These are phyloP conservation scores for Podospora tetraspora DNA, from an alignment of 495 filamentous ascomycete genomes.

Conservation along the genomic window DNA sequence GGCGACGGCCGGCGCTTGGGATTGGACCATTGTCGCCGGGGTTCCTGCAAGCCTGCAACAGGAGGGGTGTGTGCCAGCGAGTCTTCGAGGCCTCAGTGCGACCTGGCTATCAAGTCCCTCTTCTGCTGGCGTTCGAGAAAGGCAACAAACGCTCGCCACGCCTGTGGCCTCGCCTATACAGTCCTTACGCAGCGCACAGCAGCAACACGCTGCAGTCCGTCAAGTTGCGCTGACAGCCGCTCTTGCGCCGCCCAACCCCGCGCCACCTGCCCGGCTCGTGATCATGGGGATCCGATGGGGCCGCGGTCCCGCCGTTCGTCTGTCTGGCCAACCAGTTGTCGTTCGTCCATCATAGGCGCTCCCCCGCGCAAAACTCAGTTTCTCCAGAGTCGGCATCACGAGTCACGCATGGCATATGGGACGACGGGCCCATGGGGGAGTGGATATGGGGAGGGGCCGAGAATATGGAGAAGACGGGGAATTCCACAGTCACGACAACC, in stretches of 20 bases:
- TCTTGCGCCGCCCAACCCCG: neutral
- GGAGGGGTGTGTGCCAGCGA: neutral
- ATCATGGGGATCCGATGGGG: constrained; percentile 4
- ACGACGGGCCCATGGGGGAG: neutral
- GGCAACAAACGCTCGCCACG: neutral
- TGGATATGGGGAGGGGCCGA: constrained; percentile 1
- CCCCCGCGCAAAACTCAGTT: neutral
- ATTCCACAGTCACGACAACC: neutral
- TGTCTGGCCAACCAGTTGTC: constrained; percentile 4
- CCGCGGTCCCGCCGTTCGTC: constrained; percentile 1
- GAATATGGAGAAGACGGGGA: constrained; percentile 9
- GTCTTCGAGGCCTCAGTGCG: neutral
- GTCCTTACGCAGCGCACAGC: neutral
- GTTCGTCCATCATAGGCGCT: neutral
- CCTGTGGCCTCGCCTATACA: neutral
- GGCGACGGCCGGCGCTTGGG: neutral
- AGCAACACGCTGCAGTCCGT: neutral
- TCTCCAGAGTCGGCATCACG: neutral
- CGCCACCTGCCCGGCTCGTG: constrained; percentile 8
- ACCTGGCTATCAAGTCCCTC: neutral
- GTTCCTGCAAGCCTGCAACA: neutral
- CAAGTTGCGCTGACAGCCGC: neutral
- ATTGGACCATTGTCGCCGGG: neutral
- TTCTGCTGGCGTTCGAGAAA: neutral
- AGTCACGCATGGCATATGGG: neutral